Conservation (phyloP, 306 rosid species). For the Cercis canadensis region DNA sequence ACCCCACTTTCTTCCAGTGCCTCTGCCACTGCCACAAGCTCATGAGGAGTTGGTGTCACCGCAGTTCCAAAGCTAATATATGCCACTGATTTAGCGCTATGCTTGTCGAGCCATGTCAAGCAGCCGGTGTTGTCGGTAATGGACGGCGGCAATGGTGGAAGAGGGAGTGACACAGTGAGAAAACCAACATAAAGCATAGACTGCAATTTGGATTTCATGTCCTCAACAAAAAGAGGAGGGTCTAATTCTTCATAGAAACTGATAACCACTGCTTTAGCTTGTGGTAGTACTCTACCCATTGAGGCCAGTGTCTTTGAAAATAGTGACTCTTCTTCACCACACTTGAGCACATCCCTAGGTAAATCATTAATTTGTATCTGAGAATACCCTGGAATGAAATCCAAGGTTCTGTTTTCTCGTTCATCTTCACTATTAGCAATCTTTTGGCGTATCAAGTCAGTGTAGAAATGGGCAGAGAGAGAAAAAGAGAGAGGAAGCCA, state of each 20-base stretch:
- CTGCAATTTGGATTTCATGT: conserved; percentile 43
- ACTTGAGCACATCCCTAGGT: conserved; percentile 9
- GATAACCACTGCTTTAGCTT: conserved; percentile 47
- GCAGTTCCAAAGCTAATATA: conserved; percentile 37
- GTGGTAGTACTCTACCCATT: conserved; percentile 40
- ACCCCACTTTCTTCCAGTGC: not conserved
- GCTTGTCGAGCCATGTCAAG: conserved; percentile 44
- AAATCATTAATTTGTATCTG: conserved; percentile 45
- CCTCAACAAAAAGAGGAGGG: conserved; percentile 30
- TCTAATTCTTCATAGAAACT: conserved; percentile 45
- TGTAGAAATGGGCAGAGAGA: conserved; percentile 47
- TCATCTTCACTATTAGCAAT: not conserved
- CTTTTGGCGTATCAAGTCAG: conserved; percentile 33
- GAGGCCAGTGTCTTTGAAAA: conserved; percentile 37
- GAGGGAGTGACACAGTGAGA: conserved; percentile 38
- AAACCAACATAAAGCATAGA: conserved; percentile 49
- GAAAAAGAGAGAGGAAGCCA: conserved; percentile 44
- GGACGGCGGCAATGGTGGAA: conserved; percentile 7
- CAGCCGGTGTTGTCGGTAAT: conserved; percentile 41
- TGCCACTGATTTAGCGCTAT: conserved; percentile 21
- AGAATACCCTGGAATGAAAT: conserved; percentile 53
- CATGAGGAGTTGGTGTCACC: not conserved
- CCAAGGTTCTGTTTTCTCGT: conserved; percentile 25
- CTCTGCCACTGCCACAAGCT: conserved; percentile 23
- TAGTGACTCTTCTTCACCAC: conserved; percentile 26